Conservation (phyloP, 495 filamentous ascomycete genomes). For the Tuber borchii region DNA sequence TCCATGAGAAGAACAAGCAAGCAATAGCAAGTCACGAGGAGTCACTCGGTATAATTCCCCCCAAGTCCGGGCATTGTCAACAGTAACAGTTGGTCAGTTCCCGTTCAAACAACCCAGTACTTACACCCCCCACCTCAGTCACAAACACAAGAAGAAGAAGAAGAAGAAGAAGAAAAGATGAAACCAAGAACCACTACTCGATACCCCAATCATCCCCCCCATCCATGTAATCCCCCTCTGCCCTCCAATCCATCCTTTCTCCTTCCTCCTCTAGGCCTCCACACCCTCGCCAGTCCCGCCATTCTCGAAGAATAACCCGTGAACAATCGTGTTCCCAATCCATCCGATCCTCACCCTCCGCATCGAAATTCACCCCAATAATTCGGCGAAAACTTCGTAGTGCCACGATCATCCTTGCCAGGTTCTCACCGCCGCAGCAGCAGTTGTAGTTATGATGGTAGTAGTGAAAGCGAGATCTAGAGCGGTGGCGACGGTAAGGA, state of each 20-base stretch:
- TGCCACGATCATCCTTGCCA: neutral
- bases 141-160: neutral
- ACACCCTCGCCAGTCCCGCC: neutral
- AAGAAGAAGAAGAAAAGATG: neutral
- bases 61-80: neutral
- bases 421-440: neutral
- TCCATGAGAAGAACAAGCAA: neutral
- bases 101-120: neutral
- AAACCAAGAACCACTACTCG: neutral
- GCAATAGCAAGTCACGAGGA: neutral
- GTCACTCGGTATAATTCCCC: neutral
- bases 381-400: neutral
- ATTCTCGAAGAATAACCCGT: neutral
- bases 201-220: neutral
- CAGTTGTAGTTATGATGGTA: neutral
- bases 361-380: neutral
- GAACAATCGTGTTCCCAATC: neutral
- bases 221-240: constrained; percentile 2
- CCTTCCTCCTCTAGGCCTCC: neutral
- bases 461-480: neutral
- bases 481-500: neutral
- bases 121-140: neutral
- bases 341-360: neutral
- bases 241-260: neutral
- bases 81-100: neutral